A percentile compares a stretch with the other conserved stretches of the same genome.
These are phyloP conservation scores for Metarhizium sp. DNA, from an alignment of 2,329 filamentous ascomycete species.

Conservation along the genomic window DNA sequence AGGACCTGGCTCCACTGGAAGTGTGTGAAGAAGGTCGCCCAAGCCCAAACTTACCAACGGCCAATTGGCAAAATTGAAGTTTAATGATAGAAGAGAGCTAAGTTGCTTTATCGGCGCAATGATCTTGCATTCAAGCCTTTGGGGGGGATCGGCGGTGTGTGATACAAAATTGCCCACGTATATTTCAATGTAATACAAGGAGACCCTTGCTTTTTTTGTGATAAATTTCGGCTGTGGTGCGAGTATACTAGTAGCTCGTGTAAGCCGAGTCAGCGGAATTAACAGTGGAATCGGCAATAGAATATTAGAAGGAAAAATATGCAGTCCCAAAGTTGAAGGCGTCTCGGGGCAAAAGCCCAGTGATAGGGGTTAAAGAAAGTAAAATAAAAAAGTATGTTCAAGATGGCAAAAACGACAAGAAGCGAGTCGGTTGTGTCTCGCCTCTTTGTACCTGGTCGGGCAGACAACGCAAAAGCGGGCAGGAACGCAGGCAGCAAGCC, in stretches of 20 bases:
- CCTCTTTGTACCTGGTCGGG: conserved; percentile 5
- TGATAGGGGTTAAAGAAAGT: background rate
- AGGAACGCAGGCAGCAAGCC: conserved; percentile 4
- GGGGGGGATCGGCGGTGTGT: background rate
- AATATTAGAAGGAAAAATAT: background rate
- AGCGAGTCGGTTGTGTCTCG: background rate
- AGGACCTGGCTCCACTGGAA: background rate
- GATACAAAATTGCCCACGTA: background rate
- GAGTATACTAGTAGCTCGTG: background rate
- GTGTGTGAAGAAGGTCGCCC: background rate
- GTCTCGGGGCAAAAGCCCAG: background rate
- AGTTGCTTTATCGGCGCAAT: background rate
- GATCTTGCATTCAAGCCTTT: background rate
- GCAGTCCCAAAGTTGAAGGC: background rate
- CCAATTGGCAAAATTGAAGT: background rate
- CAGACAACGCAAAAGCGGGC: conserved; percentile 3
- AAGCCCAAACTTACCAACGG: background rate
- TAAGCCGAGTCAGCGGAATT: background rate
- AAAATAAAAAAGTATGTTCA: background rate
- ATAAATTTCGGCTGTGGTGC: background rate
- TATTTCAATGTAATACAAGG: background rate
- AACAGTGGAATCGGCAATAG: background rate
- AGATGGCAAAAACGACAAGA: background rate
- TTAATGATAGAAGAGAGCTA: background rate
- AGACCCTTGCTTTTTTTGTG: background rate